Base-by-base conservation (phyloP, 495 filamentous ascomycete genomes). In the Echria macrotheca region DNA sequence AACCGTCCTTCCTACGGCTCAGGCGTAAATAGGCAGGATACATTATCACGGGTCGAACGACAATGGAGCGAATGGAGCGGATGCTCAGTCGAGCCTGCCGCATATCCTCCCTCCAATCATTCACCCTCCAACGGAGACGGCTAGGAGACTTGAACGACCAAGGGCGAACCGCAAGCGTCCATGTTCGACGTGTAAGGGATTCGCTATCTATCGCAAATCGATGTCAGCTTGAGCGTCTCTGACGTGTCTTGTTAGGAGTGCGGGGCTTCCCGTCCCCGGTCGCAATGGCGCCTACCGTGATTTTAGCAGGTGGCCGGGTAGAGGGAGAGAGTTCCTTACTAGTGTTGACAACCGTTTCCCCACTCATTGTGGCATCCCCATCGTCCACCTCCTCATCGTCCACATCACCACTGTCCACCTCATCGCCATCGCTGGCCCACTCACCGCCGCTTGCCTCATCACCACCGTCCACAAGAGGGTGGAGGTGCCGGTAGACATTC, bases 311-410 rank as follows among this genome's bases (percentile, higher is more conserved):
- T 28, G 24, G 23, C 11, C 23, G 41, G 41, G 21, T 44, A 44
- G 14, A 44, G 14, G 41, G 14, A 44, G 41, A 29, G 23, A 41
- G 38, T 15, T 44, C 41, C 41, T 44, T 44, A 44, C 41, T 29
- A 44, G 5, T 29, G 41, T 29, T 44, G 41, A 44, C 41, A 44
- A 44, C 7, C 3, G 21, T 44, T 15, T 44, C 41, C 23, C 41
- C 41, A 44, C 41, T 44, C 41, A 44, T 44, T 3, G 41, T 44
- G 41, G 17, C 41, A 44, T 44, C 41, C 5, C 17, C 41, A 44
- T 44, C 14, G 24, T 44, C 41, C 23, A 29, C 41, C 41, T 44
- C 41, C 25, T 44, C 41, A 17, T 9, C 41, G 29, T 44, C 41
- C 5, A n/a, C 41, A 44, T 44, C 23, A 15, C 18, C 41, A 4